Percentiles rank a stretch among this genome's conserved stretches.
Conservation (phyloP, 495 filamentous ascomycete genomes). For the Penicillium roqueforti region DNA sequence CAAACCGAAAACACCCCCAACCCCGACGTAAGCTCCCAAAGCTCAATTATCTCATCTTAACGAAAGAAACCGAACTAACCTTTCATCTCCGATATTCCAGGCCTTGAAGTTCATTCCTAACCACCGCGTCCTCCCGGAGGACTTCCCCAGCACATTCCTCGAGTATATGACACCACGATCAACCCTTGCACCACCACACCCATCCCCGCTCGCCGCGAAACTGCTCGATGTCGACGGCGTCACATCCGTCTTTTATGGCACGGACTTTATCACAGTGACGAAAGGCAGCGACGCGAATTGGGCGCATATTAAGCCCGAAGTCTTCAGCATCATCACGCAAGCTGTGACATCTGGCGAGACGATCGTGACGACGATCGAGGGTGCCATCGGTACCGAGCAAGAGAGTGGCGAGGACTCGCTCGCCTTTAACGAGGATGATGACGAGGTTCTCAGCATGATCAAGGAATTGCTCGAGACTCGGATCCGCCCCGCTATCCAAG, state of each 20-base stretch:
- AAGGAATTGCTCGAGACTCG: constrained; percentile 96
- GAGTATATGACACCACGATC: constrained; percentile 88
- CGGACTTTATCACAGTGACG: constrained; percentile 94
- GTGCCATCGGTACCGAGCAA: constrained; percentile 52
- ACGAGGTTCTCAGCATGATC: constrained; percentile 94
- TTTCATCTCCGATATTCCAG: constrained; percentile 25
- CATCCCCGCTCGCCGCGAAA: constrained; percentile 87
- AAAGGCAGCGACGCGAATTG: constrained; percentile 84
- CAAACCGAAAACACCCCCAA: constrained; percentile 95
- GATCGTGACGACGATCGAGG: constrained; percentile 71
- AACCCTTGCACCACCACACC: constrained; percentile 82
- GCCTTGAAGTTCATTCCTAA: constrained; percentile 93
- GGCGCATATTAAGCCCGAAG: constrained; percentile 91
- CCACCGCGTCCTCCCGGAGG: constrained; percentile 69
- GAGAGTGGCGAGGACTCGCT: constrained; percentile 61
- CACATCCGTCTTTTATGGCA: constrained; percentile 88
- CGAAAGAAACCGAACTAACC: background rate
- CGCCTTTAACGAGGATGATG: constrained; percentile 77
- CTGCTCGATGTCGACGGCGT: constrained; percentile 90
- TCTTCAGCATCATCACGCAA: constrained; percentile 93
- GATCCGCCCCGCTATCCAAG: constrained; percentile 91
- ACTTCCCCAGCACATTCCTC: constrained; percentile 68
- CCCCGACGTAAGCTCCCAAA: constrained; percentile 57
- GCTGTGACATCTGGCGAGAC: constrained; percentile 74
- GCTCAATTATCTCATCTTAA: background rate